Evolutionary conservation across 176 grass and related monocot genomes (phyloP), one percentile per base, ranked within the genome.

Genomic region (Triticum dicoccoides): DNA sequence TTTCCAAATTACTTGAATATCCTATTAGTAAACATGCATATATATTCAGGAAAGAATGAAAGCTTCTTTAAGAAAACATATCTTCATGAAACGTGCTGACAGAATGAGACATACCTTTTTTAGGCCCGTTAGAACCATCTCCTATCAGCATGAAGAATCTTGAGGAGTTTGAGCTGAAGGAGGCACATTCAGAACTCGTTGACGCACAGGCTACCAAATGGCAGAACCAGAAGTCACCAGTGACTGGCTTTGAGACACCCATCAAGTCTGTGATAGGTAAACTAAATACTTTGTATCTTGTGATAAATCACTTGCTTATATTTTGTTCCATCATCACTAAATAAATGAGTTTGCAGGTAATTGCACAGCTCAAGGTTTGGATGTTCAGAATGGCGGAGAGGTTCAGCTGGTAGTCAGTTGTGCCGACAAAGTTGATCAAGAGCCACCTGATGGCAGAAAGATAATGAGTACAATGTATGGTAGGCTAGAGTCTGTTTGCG

Each of bases 201-300:
- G 54, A 58, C 20, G 18, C 54, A 58, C 54, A 58, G 6, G 21
- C 54, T 58, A 21, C 6, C 54, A 58, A 58, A 58, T 58, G 81
- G 23, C 84, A 82, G 69, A 89, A 87, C 45, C 84, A 80, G 29
- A 89, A 89, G 69, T 78, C 91, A 81, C 75, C 88, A 63, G 27
- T 68, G n/a, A 85, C 61, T 84, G 84, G 54, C 80, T 74, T 77
- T n/a, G 88, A 81, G 51, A 82, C 85, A 8, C 81, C 83, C 70
- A 74, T 59, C 21, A 61, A 64, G 78, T 81, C 84, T 85, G 69
- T 63, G 72, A 74, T 81, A 72, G 84, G 91, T 93, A 83, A 58
- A 54, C 15, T 30, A 70, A 65, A 56, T 76, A 75, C 79, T 8
- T 34, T 39, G 20, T 34, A 39, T 71, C 5, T 54, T 20, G 14